A percentile compares a stretch with the other conserved stretches of the same genome.
These are phyloP conservation scores for Aureobasidium uvarum DNA, from an alignment of 2,329 filamentous ascomycete species.

Conservation along the genomic window DNA sequence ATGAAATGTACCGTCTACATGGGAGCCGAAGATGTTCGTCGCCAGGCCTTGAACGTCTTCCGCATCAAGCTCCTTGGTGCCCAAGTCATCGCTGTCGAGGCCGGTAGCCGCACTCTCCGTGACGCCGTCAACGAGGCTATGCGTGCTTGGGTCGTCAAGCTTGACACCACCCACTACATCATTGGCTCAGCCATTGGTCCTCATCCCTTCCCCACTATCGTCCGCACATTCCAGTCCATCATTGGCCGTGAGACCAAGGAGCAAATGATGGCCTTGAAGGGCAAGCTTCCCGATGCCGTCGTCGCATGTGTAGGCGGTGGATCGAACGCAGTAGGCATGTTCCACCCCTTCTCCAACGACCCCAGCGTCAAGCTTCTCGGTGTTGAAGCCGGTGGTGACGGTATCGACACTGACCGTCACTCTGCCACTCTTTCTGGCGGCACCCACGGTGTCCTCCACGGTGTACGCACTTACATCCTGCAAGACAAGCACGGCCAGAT, in stretches of 20 bases:
- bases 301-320: conserved; percentile 96
- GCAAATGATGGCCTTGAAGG: conserved; percentile 80
- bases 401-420: conserved; percentile 79
- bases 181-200: conserved; percentile 97
- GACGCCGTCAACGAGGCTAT: conserved; percentile 89
- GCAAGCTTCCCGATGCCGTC: conserved; percentile 91
- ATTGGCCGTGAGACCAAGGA: conserved; percentile 93
- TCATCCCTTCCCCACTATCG: conserved; percentile 96
- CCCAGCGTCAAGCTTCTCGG: conserved; percentile 81
- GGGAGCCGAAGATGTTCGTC: conserved; percentile 94
- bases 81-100: conserved; percentile 87
- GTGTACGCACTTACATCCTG: conserved; percentile 91
- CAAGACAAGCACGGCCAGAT: conserved; percentile 94
- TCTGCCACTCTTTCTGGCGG: conserved; percentile 85
- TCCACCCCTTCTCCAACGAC: conserved; percentile 91
- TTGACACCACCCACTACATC: conserved; percentile 96
- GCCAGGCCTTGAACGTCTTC: conserved; percentile 97
- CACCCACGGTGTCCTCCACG: conserved; percentile 88
- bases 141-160: conserved; percentile 87
- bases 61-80: conserved; percentile 95
- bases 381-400: conserved; percentile 93
- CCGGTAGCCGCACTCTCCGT: conserved; percentile 67
- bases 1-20: conserved; percentile 99
- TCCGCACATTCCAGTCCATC: conserved; percentile 94
- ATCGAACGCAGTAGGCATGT: conserved; percentile 95